Conservation (phyloP, 805 yeast species). For the Suhomyces sp. region DNA sequence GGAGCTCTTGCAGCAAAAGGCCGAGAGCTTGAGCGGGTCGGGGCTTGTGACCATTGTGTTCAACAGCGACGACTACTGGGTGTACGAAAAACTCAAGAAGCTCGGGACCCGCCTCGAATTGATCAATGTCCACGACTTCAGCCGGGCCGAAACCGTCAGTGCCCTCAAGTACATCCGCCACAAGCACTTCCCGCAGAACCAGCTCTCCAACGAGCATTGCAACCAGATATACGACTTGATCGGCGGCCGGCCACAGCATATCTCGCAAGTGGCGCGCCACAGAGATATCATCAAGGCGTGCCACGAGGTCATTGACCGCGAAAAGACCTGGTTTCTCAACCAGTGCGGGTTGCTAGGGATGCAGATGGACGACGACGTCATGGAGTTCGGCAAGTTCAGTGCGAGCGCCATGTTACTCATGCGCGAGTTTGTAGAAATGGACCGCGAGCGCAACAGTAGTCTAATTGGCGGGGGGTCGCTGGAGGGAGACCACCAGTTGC, state of each 20-base stretch:
- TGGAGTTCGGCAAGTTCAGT: conserved; percentile 77
- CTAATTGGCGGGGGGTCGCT: conserved; percentile 12
- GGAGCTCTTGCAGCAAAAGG: conserved; percentile 78
- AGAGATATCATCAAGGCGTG: conserved; percentile 56
- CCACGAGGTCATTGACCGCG: conserved; percentile 69
- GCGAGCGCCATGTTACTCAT: conserved; percentile 70
- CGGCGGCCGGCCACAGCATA: conserved; percentile 84
- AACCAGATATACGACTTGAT: conserved; percentile 61
- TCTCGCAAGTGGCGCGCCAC: conserved; percentile 66
- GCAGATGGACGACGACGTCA: conserved; percentile 85
- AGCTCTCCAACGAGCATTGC: conserved; percentile 35
- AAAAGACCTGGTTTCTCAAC: conserved; percentile 81
- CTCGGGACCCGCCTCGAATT: conserved; percentile 74
- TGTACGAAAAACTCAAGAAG: conserved; percentile 69
- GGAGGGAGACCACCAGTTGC: conserved; percentile 50
- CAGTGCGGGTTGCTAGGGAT: conserved; percentile 77
- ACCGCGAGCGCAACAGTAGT: conserved; percentile 34
- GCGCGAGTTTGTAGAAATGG: conserved; percentile 70
- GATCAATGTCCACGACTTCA: conserved; percentile 63
- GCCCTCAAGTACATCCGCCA: conserved; percentile 54
- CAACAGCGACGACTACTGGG: conserved; percentile 85
- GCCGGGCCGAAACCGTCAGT: conserved; percentile 50
- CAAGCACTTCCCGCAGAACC: conserved; percentile 26
- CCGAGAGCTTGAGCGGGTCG: conserved; percentile 72
- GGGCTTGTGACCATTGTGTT: conserved; percentile 69